phyloP scores from a whole-genome alignment of 208 protist genomes.

The Borovskyia barvae region DNA sequence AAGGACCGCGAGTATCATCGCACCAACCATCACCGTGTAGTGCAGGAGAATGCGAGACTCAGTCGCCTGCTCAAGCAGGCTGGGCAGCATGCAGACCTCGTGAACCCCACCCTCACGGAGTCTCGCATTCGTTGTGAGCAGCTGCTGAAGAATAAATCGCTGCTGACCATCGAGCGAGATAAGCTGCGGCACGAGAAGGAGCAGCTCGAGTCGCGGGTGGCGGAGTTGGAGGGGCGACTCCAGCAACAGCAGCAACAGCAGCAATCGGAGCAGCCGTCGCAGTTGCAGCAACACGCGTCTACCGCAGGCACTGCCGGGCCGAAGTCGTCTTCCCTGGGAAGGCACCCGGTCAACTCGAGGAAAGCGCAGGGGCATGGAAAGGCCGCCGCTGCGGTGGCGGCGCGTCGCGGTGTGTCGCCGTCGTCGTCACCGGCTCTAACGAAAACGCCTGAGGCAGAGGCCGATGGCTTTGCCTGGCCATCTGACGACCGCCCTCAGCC shows the following conservation, averaged over 20 bases:
- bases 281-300: slow-evolving; percentile 1
- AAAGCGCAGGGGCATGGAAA: not conserved
- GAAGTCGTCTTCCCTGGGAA: slow-evolving; percentile 8
- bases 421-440: slow-evolving; percentile 3
- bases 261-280: slow-evolving; percentile 16
- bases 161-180: slow-evolving; percentile 80
- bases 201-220: slow-evolving; percentile 65
- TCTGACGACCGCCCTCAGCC: slow-evolving; percentile 52
- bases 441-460: slow-evolving; percentile 6
- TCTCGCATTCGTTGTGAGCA: slow-evolving; percentile 77
- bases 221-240: slow-evolving; percentile 43
- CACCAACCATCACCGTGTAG: slow-evolving; percentile 80
- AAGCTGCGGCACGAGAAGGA: slow-evolving; percentile 58
- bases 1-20: slow-evolving; percentile 92
- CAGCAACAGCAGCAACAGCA: slow-evolving; percentile 15
- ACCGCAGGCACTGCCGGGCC: slow-evolving; percentile 6
- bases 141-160: slow-evolving; percentile 79
- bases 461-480: slow-evolving; percentile 63
- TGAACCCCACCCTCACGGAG: slow-evolving; percentile 82
- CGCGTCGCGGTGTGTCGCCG: not conserved
- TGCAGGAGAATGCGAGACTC: slow-evolving; percentile 85
- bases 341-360: not conserved
- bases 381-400: slow-evolving; percentile 2
- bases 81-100: slow-evolving; percentile 63
- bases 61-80: slow-evolving; percentile 71